Base-by-base conservation (phyloP, 768 basidiomycete species). In the Phlebiopsis flavidoalba region DNA sequence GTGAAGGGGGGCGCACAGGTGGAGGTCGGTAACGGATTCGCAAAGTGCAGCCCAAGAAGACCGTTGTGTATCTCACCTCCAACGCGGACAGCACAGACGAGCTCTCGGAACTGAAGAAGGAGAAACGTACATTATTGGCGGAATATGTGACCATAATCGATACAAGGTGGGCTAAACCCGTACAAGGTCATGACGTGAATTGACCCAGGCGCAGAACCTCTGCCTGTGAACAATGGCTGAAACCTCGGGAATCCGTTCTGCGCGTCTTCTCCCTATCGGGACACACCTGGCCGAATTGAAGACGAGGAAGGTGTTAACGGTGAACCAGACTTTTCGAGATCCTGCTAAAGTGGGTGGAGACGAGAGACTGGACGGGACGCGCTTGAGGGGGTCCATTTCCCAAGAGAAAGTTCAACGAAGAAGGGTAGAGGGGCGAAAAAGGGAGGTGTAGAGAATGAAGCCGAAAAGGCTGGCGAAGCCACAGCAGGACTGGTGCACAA, bases 261-360 rank as follows among this genome's bases (percentile, higher is more conserved):
- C 95, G 4, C 87, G 91, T 53, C 83, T 99, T 58, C n/a, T 31
- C 26, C 97, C 97, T 3, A 98, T 99, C 58, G 92, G 94, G n/a
- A 88, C 86, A 58, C 97, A 92, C 71, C 77, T 98, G 37, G 80
- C 88, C 48, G 82, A 88, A 52, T 78, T 99, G 60, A 82, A 88
- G 35, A 95, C 95, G 10, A 86, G 97, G 63, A 98, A 98, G 69
- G 94, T 99, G 35, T 79, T 99, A 64, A 99, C 97, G 1, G 95
- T 99, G 57, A 98, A 99, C 73, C 97, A 98, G 75, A 84, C 83
- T 47, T 91, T 95, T 69, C n/a, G 93, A 96, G 72, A 97, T 98
- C 65, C 78, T 99, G 59, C 73, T 95, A 19, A 85, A 87, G 65
- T 98, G 93, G 91, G 82, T 89, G n/a, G 90, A 93, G 69, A 85